Evolutionary conservation across 352 stramenopile genomes (phyloP).

Genomic region (Pythium plurisporium): DNA sequence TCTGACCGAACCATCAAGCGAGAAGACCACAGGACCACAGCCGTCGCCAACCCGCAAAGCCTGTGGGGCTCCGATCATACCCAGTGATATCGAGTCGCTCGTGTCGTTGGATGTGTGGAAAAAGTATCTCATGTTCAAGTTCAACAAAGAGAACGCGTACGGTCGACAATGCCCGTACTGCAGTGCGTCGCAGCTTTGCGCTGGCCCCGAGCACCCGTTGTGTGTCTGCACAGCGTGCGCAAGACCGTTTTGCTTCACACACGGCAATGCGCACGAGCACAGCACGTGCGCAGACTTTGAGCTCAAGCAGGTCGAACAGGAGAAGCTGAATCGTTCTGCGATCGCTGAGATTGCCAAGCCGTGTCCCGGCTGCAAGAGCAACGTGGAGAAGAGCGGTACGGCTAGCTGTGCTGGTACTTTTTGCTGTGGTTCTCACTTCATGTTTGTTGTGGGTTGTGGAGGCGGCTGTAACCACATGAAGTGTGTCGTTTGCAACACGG

Average conservation of each 20-base stretch:
- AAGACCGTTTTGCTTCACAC: conserved; percentile 83
- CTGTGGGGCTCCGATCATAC: conserved; percentile 39
- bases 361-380: conserved; percentile 84
- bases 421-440: neutral
- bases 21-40: neutral
- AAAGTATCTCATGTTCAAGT: conserved; percentile 87
- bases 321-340: conserved; percentile 78
- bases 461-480: conserved; percentile 92
- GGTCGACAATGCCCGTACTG: conserved; percentile 62
- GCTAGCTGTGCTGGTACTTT: neutral
- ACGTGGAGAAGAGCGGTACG: conserved; percentile 76
- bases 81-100: conserved; percentile 42
- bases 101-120: conserved; percentile 46
- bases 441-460: neutral
- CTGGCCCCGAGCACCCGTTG: conserved; percentile 40
- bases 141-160: conserved; percentile 78
- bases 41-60: conserved; percentile 1
- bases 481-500: conserved; percentile 80
- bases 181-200: conserved; percentile 53
- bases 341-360: conserved; percentile 83
- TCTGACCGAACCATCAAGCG: neutral
- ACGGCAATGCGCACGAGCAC: conserved; percentile 79
- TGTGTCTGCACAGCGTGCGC: conserved; percentile 41
- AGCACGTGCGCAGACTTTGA: conserved; percentile 78
- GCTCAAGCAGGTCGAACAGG: conserved; percentile 67